Conservation (phyloP, 192 early-diverging fungal genomes). For the Allomyces arbusculus region DNA sequence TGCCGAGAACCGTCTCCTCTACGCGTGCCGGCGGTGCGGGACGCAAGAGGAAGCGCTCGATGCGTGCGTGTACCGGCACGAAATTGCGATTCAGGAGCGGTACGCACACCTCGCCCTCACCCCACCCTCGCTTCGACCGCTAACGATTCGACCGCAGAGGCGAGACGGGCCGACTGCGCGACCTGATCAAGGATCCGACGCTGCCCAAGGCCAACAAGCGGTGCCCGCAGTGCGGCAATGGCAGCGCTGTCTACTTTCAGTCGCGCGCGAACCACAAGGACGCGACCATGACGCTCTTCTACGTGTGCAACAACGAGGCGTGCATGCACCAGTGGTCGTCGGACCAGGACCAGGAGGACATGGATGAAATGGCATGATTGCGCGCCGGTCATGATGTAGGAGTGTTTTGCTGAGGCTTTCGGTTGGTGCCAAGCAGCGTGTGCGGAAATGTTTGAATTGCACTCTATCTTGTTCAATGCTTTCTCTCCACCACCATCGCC, state of each 20-base stretch:
- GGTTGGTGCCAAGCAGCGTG: too few species aligned
- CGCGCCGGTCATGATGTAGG: too few species aligned
- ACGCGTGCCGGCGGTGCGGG: constrained; percentile 50
- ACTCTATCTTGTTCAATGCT: too few species aligned
- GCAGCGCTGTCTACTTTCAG: constrained; percentile 57
- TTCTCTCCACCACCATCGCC: too few species aligned
- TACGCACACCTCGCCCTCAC: not conserved
- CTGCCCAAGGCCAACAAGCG: constrained; percentile 40
- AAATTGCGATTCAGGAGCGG: constrained; percentile 16
- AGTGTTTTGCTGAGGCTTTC: too few species aligned
- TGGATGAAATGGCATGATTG: not conserved
- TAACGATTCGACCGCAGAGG: not conserved
- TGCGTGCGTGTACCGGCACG: constrained; percentile 52
- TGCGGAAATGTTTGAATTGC: too few species aligned
- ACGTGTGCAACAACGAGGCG: constrained; percentile 43
- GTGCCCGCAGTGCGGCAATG: constrained; percentile 36
- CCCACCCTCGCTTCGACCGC: not conserved
- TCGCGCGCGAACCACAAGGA: constrained; percentile 46
- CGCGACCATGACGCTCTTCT: constrained; percentile 58
- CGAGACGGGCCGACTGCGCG: not conserved
- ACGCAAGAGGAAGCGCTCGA: constrained; percentile 48
- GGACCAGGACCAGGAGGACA: constrained; percentile 1
- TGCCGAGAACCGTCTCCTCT: constrained; percentile 18
- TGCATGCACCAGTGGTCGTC: constrained; percentile 55
- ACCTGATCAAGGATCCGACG: constrained; percentile 15